Base-by-base conservation (phyloP, 176 grass and related monocot genomes). In the Pontederia crassipes region DNA sequence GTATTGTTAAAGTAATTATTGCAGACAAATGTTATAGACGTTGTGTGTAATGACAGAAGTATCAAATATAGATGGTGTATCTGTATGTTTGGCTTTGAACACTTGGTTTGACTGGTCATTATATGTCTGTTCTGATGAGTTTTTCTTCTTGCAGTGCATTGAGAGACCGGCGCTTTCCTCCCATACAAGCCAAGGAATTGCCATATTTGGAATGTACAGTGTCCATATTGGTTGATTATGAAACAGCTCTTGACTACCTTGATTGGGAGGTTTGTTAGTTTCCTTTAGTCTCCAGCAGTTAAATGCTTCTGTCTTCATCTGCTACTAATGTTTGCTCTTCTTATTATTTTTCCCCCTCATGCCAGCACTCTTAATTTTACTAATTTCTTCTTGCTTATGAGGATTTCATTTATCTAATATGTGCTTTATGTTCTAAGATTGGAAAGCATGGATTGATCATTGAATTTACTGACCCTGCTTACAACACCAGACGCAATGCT, bases 371-470 rank as follows among this genome's bases (percentile, higher is more conserved):
- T 11, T 9, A 24, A 24, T 15, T 24, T 18, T n/a, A 18, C 2
- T 60, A 2, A 13, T 60, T 51, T n/a, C 8, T 49, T 29, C 48
- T 66, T 12, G 15, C 5, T 29, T 10, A 29, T 9, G 20, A 77
- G 58, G 11, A 0, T 28, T n/a, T 57, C 57, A 45, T 74, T 13
- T 55, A 68, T 78, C 13, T 4, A 48, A 27, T 56, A 26, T 52
- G 2, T 52, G 9, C 10, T 72, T 40, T 16, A 29, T 28, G 59
- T 13, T 32, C 72, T 66, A 72, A 99, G 94, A 77, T 93, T 70
- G 94, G 88, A 64, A 99, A 75, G 71, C 94, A 99, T 84, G 94
- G 94, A 10, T 83, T 99, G 63, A 89, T 93, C 68, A 99, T 99
- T 76, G 94, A 98, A 80, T 98, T 98, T 64, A 86, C 79, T 0